Percentiles rank a stretch among this genome's conserved stretches.
These are phyloP conservation scores for Cercospora zeina DNA, from an alignment of 2,329 filamentous ascomycete species.

Conservation along the genomic window DNA sequence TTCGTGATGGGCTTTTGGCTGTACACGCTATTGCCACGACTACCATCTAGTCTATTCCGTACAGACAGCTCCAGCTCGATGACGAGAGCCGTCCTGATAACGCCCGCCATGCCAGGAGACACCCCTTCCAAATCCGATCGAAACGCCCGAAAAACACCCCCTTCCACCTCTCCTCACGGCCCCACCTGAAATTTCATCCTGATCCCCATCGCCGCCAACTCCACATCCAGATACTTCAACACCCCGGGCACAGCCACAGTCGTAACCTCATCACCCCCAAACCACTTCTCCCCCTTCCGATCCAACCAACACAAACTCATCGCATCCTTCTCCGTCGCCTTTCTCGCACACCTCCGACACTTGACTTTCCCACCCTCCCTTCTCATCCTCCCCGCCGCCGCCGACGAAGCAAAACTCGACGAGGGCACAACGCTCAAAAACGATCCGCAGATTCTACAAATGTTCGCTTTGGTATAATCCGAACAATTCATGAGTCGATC, in stretches of 20 bases:
- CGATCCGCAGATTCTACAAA: conserved; percentile 84
- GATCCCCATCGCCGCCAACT: conserved; percentile 94
- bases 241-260: conserved; percentile 91
- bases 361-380: conserved; percentile 37
- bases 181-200: conserved; percentile 87
- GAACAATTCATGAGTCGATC: conserved; percentile 97
- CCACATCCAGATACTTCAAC: conserved; percentile 88
- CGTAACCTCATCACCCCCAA: conserved; percentile 87
- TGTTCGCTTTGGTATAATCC: conserved; percentile 85
- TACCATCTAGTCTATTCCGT: neutral
- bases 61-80: neutral
- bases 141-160: neutral
- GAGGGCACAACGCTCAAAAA: conserved; percentile 87
- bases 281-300: conserved; percentile 77
- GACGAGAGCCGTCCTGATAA: neutral
- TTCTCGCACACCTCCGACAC: conserved; percentile 42
- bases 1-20: neutral
- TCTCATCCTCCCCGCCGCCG: conserved; percentile 13
- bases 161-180: conserved; percentile 38
- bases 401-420: conserved; percentile 44
- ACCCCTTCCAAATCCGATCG: neutral
- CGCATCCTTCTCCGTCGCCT: conserved; percentile 35
- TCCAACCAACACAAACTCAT: conserved; percentile 79
- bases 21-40: neutral
- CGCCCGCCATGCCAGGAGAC: neutral